Base-by-base conservation (phyloP, 78 protist species). In the Anaeramoeba flamelloides region DNA sequence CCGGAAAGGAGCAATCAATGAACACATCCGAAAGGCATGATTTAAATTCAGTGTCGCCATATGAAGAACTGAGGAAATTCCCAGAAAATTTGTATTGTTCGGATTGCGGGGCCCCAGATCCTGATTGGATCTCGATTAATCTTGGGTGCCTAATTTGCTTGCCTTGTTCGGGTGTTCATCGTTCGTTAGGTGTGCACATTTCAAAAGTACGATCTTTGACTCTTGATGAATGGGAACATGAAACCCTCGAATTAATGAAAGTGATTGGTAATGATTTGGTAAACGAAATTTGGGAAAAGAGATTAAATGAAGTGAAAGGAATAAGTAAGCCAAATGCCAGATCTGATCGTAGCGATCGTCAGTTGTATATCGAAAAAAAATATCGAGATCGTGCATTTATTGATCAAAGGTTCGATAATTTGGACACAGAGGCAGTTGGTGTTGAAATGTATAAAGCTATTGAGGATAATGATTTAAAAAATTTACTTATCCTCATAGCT, bases 71-170 rank as follows among this genome's bases (percentile, higher is more conserved):
- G 17, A 53, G 69, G 17, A 53, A 53, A 53, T 53, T 53, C 17
- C 69, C 69, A 26, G 69, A 53, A 53, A 53, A 53, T 53, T 17
- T 53, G 34, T 8, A 53, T 26, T 53, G 69, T 53, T 53, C 34
- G 8, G 69, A 53, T 53, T 53, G 69, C 17, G 69, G 69, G 17
- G 69, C 69, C 8, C 8, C 8, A 53, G 69, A 31, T 69, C 80
- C 80, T n/a, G 80, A 77, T n/a, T 77, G 80, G 80, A 40, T 40
- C 33, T 77, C 80, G 34, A 3, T 3, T n/a, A 77, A 36, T 33
- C 38, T 77, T 17, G 80, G 41, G 33, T 34, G 36, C 2, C 41
- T 77, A n/a, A n/a, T 77, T n/a, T 77, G 80, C 38, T 2, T 2
- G 1, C 4, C 2, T n/a, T 77, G 80, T 40, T 39, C 80, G 2